Evolutionary conservation across 2,329 filamentous ascomycete species (phyloP), one percentile per base, ranked within the genome.

Genomic region (Fusarium sambucinum): DNA sequence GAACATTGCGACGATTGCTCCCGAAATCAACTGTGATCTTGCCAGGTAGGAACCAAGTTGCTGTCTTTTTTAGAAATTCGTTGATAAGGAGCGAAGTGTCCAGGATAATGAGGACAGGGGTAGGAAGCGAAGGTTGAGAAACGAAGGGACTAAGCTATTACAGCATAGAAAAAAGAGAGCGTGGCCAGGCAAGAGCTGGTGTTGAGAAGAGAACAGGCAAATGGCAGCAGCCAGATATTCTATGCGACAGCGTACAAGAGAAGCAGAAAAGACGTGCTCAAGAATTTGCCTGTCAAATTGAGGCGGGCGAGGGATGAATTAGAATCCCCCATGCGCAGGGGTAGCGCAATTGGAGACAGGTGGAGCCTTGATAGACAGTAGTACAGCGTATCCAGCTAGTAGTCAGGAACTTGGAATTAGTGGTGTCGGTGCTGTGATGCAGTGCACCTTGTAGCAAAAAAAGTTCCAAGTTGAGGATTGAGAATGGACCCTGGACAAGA

Each of bases 1-100:
- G 77, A 94, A 86, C 93, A 96, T 96, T 61, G 75, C 70, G 55
- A 48, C 96, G 59, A 74, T 63, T 58, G 53, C 63, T 55, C 42
- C 17, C 13, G 33, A 16, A 40, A 44, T 46, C 41, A 45, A 69
- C 32, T 47, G 48, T 66, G 59, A 45, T 63, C 32, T 69, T 50
- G 62, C 46, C 61, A 58, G 51, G 60, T 62, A 40, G 54, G 51
- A 38, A 35, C 42, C 35, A 67, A 55, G 46, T 51, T 50, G 63
- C 59, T 50, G 33, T 47, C 55, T 66, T 70, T 59, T 71, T 67
- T 38, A 30, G 48, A 52, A 53, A 44, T 63, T 70, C 50, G 58
- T 53, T 48, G 54, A 65, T 67, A 67, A 61, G 64, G 68, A 73
- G 66, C 55, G 60, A 60, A 59, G 23, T 46, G 62, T 45, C 53